Evolutionary conservation across 345 rosid species (phyloP).

Genomic region (Hibiscus syriacus): DNA sequence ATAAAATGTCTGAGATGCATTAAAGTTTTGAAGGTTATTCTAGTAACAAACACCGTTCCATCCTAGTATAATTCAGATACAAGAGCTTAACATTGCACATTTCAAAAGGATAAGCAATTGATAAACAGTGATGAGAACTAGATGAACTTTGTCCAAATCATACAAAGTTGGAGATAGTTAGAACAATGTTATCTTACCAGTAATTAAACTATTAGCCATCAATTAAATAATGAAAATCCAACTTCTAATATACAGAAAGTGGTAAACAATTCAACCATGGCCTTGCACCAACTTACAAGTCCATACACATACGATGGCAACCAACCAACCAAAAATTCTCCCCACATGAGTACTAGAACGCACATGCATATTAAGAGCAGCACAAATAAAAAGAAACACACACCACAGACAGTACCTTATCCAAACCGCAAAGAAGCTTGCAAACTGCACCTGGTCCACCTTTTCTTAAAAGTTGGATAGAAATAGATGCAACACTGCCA

Average conservation of each 20-base stretch:
- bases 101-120: neutral
- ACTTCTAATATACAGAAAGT: too few species aligned
- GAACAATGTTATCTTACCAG: neutral
- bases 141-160: neutral
- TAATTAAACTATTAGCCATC: neutral
- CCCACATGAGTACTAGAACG: neutral
- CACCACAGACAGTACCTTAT: constrained; percentile 46
- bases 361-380: neutral
- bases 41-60: neutral
- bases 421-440: constrained; percentile 58
- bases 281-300: neutral
- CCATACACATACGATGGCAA: neutral
- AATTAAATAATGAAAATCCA: too few species aligned
- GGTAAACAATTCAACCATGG: too few species aligned
- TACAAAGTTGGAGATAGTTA: too few species aligned
- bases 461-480: constrained; percentile 70
- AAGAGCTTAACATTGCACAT: neutral
- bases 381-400: neutral
- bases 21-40: neutral
- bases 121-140: neutral
- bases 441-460: constrained; percentile 95
- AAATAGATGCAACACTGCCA: constrained; percentile 58
- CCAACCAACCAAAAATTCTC: neutral
- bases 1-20: neutral
- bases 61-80: neutral